phyloP scores from a whole-genome alignment of 164 flowering plant genomes.

The Magnolia kwangsiensis region DNA sequence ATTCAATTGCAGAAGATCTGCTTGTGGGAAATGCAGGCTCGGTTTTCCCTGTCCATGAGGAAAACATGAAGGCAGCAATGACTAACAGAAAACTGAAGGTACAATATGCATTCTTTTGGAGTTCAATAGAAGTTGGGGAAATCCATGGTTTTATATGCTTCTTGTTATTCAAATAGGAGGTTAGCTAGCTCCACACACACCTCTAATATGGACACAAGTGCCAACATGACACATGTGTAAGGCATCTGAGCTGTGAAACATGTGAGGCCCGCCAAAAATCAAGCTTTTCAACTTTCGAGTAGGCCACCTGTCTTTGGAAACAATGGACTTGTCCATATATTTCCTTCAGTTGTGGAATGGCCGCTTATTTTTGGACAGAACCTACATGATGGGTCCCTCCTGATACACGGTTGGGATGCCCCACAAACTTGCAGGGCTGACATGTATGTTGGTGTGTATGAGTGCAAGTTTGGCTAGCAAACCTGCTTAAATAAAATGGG shows the following conservation, averaged over 20 bases:
- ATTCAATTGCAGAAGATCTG: neutral
- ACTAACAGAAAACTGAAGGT: constrained; percentile 44
- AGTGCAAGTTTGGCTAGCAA: neutral
- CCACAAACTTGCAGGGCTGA: neutral
- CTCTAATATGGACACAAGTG: neutral
- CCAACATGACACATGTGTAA: neutral
- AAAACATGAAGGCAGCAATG: neutral
- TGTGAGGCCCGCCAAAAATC: neutral
- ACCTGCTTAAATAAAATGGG: neutral
- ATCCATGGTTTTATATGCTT: neutral
- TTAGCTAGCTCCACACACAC: neutral
- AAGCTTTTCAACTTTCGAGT: too few species aligned
- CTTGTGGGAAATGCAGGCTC: constrained; percentile 11
- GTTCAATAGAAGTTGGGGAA: neutral
- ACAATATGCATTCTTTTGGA: neutral
- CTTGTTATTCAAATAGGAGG: neutral
- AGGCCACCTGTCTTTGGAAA: too few species aligned
- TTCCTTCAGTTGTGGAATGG: neutral
- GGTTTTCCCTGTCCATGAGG: constrained; percentile 8
- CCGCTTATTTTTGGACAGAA: neutral
- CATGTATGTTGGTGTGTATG: too few species aligned
- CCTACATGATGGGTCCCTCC: neutral
- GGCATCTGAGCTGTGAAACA: too few species aligned
- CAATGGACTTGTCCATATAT: neutral
- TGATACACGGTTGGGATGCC: neutral